Base-by-base conservation (phyloP, 2,329 filamentous ascomycete genomes). In the Fusarium transvaalense region DNA sequence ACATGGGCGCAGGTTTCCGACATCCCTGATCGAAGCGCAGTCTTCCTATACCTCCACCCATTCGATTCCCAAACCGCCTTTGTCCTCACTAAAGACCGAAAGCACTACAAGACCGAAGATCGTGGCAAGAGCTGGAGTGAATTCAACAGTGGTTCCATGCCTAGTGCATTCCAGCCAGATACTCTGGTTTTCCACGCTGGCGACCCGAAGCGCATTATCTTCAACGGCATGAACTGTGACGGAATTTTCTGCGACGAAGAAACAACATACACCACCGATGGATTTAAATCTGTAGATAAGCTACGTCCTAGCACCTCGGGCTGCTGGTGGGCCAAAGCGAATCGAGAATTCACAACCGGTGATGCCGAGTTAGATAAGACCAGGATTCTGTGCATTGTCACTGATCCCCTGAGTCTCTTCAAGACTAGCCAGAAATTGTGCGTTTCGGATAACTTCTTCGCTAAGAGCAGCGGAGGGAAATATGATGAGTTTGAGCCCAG, bases 261-360 rank as follows among this genome's bases (percentile, higher is more conserved):
- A 61, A 82, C 87, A 55, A 83, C 84, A 76, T 97, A 97, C 78
- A 98, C 96, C 4, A 89, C 86, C 15, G 91, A 98, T 78, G 93
- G 93, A 69, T 99, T 99, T 82, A 85, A 91, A 68, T 86, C 86
- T 7, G 86, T 88, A 52, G 86, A 91, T 69, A 79, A 84, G 8
- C 84, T 97, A 61, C 86, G 91, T 53, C 83, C 86, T 41, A 86
- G 89, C 70, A 92, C 92, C 3, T 84, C 88, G 48, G 90, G 91
- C 64, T 99, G 96, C 78, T 88, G 91, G 78, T 99, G 95, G 93
- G 95, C 96, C 52, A 93, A 93, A 76, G 88, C 89, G 15, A 89
- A 92, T 14, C 85, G 87, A 7, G 80, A 89, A 41, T 97, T 99
- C 77, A 88, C 87, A 34, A 90, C 89, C 13, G 91, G 91, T 63